A percentile compares a stretch with the other conserved stretches of the same genome.
phyloP scores from a whole-genome alignment of 2,329 filamentous ascomycete species.

The Albifimbria verrucaria region DNA sequence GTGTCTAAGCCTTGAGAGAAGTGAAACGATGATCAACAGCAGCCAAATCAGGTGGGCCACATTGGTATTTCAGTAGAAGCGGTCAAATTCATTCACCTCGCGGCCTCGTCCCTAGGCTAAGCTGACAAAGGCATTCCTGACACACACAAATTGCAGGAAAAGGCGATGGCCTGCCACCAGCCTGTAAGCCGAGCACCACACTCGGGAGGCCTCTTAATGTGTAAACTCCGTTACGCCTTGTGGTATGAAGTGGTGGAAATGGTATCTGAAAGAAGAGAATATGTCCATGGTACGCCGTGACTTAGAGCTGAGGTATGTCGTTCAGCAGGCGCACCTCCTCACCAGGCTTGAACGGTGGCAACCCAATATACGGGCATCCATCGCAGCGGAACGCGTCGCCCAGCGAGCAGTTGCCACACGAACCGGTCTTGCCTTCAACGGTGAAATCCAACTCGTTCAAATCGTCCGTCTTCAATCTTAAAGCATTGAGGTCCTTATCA shows the following conservation, averaged over 20 bases:
- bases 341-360: conserved; percentile 94
- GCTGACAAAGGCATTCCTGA: no score
- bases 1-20: no score
- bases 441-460: conserved; percentile 90
- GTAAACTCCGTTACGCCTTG: no score
- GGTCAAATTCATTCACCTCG: no score
- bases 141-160: no score
- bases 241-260: not conserved
- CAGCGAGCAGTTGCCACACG: conserved; percentile 89
- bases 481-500: conserved; percentile 59
- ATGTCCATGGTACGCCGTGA: conserved; percentile 8
- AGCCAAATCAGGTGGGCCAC: no score
- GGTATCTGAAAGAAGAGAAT: conserved; percentile 5
- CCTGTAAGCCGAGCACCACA: no score
- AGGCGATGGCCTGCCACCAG: no score
- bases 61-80: no score
- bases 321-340: conserved; percentile 89
- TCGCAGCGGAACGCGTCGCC: conserved; percentile 84
- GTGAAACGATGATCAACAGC: no score
- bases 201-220: no score
- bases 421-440: conserved; percentile 93
- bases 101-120: no score
- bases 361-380: conserved; percentile 76
- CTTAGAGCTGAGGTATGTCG: conserved; percentile 76
- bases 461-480: conserved; percentile 74